phyloP scores from a whole-genome alignment of 345 rosid genomes.

The Cardiospermum halicacabum region DNA sequence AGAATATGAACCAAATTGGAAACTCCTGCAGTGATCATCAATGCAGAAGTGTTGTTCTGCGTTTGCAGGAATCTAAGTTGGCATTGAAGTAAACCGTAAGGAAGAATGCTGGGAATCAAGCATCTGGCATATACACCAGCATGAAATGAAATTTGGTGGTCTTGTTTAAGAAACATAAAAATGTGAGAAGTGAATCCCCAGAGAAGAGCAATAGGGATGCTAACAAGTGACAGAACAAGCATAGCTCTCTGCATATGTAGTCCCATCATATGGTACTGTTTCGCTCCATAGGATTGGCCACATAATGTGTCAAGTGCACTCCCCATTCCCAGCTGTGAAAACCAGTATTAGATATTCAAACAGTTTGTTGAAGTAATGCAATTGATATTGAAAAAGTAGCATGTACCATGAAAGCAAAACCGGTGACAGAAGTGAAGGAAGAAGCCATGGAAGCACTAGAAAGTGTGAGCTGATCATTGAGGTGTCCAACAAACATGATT shows the following conservation, averaged over 20 bases:
- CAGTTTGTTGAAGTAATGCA: no score
- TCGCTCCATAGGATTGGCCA: no score
- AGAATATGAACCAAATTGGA: constrained; percentile 27
- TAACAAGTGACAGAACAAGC: no score
- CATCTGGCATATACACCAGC: constrained; percentile 29
- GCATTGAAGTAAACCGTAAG: constrained; percentile 31
- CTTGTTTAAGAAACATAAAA: constrained; percentile 21
- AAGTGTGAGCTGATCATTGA: constrained; percentile 27
- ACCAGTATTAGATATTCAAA: no score
- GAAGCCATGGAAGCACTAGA: constrained; percentile 42
- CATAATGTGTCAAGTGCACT: no score
- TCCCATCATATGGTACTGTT: no score
- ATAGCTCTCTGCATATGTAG: no score
- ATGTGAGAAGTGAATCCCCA: constrained; percentile 24
- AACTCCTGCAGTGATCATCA: constrained; percentile 21
- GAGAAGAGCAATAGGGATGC: constrained; percentile 22
- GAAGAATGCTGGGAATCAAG: constrained; percentile 30
- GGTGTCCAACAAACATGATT: constrained; percentile 37
- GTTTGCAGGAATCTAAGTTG: no score
- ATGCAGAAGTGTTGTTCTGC: constrained; percentile 21
- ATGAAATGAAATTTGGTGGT: constrained; percentile 17
- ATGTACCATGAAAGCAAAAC: constrained; percentile 28
- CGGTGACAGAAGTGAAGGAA: constrained; percentile 37
- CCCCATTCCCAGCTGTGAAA: constrained; percentile 35
- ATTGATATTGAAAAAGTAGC: neutral